These are phyloP conservation scores for Tylopilus felleus DNA, from an alignment of 768 basidiomycete species.

Conservation along the genomic window DNA sequence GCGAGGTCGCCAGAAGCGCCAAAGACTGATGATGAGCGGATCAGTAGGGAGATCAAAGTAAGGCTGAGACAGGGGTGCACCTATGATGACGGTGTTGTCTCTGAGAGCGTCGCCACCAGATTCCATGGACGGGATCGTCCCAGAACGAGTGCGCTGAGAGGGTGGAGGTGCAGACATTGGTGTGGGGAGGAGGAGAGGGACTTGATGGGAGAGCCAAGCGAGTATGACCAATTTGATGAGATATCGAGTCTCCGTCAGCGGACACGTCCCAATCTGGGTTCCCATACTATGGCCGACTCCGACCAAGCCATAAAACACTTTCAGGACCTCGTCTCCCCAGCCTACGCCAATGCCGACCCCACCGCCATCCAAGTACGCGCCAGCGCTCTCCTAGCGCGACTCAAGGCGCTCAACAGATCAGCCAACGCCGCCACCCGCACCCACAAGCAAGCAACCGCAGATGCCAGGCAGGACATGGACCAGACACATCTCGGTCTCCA, in stretches of 20 bases:
- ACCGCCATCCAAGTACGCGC: constrained; percentile 57
- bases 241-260: constrained; percentile 14
- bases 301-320: constrained; percentile 60
- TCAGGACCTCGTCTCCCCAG: constrained; percentile 56
- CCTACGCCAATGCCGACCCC: constrained; percentile 43
- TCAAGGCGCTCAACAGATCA: constrained; percentile 75
- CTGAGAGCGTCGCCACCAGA: constrained; percentile 64
- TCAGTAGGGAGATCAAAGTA: constrained; percentile 12
- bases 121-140: constrained; percentile 91
- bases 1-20: constrained; percentile 97
- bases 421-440: constrained; percentile 68
- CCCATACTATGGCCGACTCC: constrained; percentile 29
- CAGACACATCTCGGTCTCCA: constrained; percentile 83
- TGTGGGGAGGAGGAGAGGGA: background rate
- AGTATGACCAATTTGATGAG: constrained; percentile 8
- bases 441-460: constrained; percentile 68
- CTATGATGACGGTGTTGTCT: constrained; percentile 87
- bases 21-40: constrained; percentile 55
- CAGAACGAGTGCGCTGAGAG: constrained; percentile 60
- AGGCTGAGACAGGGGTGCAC: constrained; percentile 41
- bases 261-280: background rate
- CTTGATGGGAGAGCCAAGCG: background rate
- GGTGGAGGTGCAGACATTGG: constrained; percentile 24
- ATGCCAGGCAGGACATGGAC: constrained; percentile 86
- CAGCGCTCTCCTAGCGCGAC: constrained; percentile 71